Base-by-base conservation (phyloP, 2,329 filamentous ascomycete genomes). In the Coniochaeta hoffmannii region DNA sequence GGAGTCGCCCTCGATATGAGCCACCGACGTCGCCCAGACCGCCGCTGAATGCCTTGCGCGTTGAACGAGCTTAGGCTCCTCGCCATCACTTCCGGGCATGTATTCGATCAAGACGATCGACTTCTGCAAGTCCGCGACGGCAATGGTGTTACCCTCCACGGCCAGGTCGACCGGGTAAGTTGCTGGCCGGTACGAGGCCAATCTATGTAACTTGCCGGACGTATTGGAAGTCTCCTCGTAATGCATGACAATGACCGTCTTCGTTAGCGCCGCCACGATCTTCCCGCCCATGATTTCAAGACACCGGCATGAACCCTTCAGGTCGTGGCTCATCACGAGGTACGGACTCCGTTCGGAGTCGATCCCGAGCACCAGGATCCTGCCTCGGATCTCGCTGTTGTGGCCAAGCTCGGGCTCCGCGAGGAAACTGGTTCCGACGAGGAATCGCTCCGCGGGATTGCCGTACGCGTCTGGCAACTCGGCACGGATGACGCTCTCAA, bases 61-160 rank as follows among this genome's bases (percentile, higher is more conserved):
- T 73, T 96, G 90, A 0, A 77, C 76, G 8, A 97, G 76, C 53
- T 76, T 81, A 54, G 86, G 81, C 11, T 78, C 72, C n/a, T 80
- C 70, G 1, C 80, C 82, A 3, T 81, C 72, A 22, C 56, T n/a
- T 2, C 83, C 79, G 2, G 79, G 78, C 0, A 78, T 75, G 65
- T 87, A 94, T 65, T 94, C 79, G 9, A 97, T 76, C 6, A 97
- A 74, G 1, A 88, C 86, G 24, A 96, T 77, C 1, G 90, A 96
- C 72, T 97, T 97, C 89, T 96, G 97, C 49, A 99, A 74, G 66
- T 99, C 94, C 0, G 87, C 89, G 10, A 97, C 85, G 0, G 89
- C 90, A 59, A 99, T 92, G 24, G 82, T 77, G 61, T 87, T 85
- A 1, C 81, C 88, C 1, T 83, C 82, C 14, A 97, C 80, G 10